Percentiles rank a stretch among this genome's conserved stretches.
Evolutionary conservation across 106 monocot species (phyloP).

Genomic region (Amphibolis antarctica): DNA sequence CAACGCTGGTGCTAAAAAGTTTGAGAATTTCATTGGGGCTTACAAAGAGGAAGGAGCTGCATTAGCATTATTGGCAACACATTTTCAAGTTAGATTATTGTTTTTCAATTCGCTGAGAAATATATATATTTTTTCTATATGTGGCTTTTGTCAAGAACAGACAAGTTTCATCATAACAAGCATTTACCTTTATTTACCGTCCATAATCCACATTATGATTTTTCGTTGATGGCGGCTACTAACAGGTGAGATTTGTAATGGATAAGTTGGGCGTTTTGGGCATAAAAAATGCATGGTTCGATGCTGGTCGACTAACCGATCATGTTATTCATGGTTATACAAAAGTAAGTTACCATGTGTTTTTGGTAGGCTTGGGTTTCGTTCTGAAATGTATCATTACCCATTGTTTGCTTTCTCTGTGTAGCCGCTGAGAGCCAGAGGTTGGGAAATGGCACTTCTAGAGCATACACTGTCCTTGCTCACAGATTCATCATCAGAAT

Average conservation of each 20-base stretch:
- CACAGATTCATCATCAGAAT: constrained; percentile 42
- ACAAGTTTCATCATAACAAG: too few species aligned
- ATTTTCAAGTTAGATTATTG: too few species aligned
- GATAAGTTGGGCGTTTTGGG: constrained; percentile 62
- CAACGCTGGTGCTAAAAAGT: too few species aligned
- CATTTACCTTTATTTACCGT: too few species aligned
- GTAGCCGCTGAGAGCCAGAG: constrained; percentile 70
- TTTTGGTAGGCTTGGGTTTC: neutral
- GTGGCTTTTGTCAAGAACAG: too few species aligned
- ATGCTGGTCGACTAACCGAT: constrained; percentile 59
- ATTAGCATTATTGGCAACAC: too few species aligned
- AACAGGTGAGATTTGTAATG: constrained; percentile 66
- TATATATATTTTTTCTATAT: too few species aligned
- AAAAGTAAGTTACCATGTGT: constrained; percentile 30
- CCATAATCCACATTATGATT: neutral
- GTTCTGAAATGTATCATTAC: neutral
- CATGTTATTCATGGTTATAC: constrained; percentile 75
- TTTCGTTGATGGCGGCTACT: constrained; percentile 5
- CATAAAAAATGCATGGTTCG: constrained; percentile 67
- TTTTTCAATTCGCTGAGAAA: too few species aligned
- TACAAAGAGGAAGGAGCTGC: too few species aligned
- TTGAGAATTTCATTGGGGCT: too few species aligned
- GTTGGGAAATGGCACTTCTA: constrained; percentile 74
- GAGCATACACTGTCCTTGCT: constrained; percentile 65
- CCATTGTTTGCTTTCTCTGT: neutral